Percentiles rank a stretch among this genome's conserved stretches.
Conservation (phyloP, 371 early-diverging fungal species). For the Mortierella sp. region DNA sequence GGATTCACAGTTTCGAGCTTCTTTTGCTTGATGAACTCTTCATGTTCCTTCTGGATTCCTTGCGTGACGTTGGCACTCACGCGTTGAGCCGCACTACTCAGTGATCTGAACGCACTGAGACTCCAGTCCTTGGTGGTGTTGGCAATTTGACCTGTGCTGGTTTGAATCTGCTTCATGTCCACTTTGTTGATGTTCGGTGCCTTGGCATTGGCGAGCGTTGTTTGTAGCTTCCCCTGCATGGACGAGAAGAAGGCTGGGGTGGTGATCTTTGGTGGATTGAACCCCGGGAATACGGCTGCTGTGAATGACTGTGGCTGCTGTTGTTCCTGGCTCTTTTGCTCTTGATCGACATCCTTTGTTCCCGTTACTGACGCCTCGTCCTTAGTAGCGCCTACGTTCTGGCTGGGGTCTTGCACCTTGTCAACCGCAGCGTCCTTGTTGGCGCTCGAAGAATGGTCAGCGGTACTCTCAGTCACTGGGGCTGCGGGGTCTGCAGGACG, state of each 20-base stretch:
- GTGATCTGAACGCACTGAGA: slow-evolving; percentile 42
- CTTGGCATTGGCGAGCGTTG: slow-evolving; percentile 39
- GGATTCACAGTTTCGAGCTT: slow-evolving; percentile 34
- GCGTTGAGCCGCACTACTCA: slow-evolving; percentile 45
- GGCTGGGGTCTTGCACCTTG: too few species aligned
- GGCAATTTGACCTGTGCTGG: slow-evolving; percentile 44
- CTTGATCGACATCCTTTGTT: too few species aligned
- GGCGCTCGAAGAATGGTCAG: too few species aligned
- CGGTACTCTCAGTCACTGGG: too few species aligned
- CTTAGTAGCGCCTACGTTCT: too few species aligned
- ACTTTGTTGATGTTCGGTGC: slow-evolving; percentile 36
- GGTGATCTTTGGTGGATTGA: slow-evolving; percentile 36
- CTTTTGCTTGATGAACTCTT: slow-evolving; percentile 50
- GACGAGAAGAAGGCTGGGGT: slow-evolving; percentile 50
- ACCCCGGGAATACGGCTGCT: slow-evolving; percentile 22
- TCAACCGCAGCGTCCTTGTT: too few species aligned
- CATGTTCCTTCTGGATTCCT: slow-evolving; percentile 53
- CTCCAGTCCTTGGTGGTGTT: slow-evolving; percentile 51
- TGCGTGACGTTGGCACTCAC: slow-evolving; percentile 50
- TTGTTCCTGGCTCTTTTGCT: not conserved
- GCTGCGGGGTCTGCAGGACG: too few species aligned
- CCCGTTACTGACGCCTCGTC: too few species aligned
- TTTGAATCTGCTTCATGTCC: slow-evolving; percentile 38
- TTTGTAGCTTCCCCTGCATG: slow-evolving; percentile 44
- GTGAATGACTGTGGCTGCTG: slow-evolving; percentile 23